These are phyloP conservation scores for Fraxinus platypoda DNA, from an alignment of 305 asterid genomes.

Conservation along the genomic window DNA sequence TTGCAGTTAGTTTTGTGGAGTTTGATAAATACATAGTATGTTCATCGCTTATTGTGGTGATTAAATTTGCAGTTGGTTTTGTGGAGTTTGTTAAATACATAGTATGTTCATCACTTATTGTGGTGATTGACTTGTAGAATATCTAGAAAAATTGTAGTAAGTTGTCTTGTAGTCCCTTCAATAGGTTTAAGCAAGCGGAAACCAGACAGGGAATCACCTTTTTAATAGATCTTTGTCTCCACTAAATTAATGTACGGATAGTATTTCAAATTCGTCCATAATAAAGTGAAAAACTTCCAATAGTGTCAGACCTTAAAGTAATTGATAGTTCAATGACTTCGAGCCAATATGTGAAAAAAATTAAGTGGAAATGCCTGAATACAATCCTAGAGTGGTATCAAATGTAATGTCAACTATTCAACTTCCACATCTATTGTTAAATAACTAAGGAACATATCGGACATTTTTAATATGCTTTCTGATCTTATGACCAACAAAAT, in stretches of 20 bases:
- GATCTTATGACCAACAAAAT: not conserved
- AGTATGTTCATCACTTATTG: not conserved
- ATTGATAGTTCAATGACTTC: not conserved
- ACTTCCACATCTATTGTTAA: not conserved
- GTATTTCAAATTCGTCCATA: not conserved
- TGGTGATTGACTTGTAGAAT: not conserved
- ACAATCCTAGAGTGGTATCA: not conserved
- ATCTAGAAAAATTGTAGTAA: not conserved
- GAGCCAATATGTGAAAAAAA: not conserved
- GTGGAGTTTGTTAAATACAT: not conserved
- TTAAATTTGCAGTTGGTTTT: no score
- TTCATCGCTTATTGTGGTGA: no score
- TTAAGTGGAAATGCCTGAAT: not conserved
- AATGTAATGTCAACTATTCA: not conserved
- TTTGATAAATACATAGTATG: not conserved
- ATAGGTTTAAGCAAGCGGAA: not conserved
- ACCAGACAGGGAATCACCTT: not conserved
- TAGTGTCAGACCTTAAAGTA: not conserved
- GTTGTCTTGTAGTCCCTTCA: not conserved
- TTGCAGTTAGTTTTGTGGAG: not conserved
- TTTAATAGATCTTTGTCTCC: not conserved
- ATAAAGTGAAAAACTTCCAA: not conserved
- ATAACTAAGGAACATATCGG: not conserved
- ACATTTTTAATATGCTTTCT: not conserved
- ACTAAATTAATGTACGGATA: not conserved